phyloP scores from a whole-genome alignment of 306 rosid species.

The Cucurbita pepo region DNA sequence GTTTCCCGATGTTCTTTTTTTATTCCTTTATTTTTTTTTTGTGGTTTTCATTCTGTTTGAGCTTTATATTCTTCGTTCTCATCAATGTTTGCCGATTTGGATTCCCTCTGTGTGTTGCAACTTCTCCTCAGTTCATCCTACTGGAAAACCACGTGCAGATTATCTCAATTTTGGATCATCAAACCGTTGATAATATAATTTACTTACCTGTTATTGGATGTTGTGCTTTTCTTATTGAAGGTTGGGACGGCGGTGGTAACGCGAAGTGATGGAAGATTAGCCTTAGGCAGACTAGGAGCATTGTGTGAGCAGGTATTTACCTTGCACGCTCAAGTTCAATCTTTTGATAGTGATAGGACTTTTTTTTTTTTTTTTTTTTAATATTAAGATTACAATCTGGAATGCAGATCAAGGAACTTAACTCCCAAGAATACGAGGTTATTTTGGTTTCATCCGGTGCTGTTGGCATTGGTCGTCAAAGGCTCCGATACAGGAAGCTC shows the following conservation, averaged over 20 bases:
- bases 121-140: not conserved
- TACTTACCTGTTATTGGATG: not conserved
- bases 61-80: not conserved
- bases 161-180: not conserved
- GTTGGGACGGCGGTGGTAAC: constrained; percentile 65
- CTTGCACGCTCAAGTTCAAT: no score
- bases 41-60: not conserved
- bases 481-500: constrained; percentile 68
- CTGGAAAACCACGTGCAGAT: not conserved
- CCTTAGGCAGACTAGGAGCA: constrained; percentile 60
- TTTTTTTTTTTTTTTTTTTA: not conserved
- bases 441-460: constrained; percentile 97
- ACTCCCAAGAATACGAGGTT: constrained; percentile 60
- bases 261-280: constrained; percentile 44
- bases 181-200: not conserved
- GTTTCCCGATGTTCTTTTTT: not conserved
- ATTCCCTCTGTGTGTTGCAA: not conserved
- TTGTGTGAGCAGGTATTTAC: constrained; percentile 73
- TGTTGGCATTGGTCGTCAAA: constrained; percentile 96
- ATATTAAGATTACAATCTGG: not conserved
- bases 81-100: not conserved
- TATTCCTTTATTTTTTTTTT: not conserved
- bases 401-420: constrained; percentile 73
- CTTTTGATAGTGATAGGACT: not conserved
- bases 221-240: constrained; percentile 15